Percentiles rank a stretch among this genome's conserved stretches.
phyloP scores from a whole-genome alignment of 768 basidiomycete species.

The Boletellus ananas region DNA sequence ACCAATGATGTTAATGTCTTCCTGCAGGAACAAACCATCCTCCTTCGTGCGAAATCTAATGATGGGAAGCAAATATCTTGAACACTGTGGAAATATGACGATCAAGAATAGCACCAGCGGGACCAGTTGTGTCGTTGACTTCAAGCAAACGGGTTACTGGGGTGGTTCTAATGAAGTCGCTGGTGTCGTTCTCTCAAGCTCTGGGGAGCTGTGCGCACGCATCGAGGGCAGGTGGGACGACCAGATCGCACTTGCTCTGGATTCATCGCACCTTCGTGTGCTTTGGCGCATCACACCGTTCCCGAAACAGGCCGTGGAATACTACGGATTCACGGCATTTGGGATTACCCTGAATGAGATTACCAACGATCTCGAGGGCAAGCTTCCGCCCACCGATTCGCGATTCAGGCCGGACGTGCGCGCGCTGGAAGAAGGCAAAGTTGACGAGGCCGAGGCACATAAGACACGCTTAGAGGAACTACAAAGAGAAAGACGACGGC shows the following conservation, averaged over 20 bases:
- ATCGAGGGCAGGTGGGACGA: conserved; percentile 94
- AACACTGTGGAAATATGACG: conserved; percentile 77
- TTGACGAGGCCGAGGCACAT: conserved; percentile 66
- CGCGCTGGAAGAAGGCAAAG: conserved; percentile 73
- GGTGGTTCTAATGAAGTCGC: conserved; percentile 70
- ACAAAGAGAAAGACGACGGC: conserved; percentile 68
- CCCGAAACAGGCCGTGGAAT: conserved; percentile 63
- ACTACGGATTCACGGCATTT: conserved; percentile 81
- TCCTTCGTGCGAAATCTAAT: conserved; percentile 87
- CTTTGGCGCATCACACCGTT: conserved; percentile 78
- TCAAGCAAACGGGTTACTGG: conserved; percentile 85
- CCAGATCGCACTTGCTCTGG: conserved; percentile 64
- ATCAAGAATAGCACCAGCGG: conserved; percentile 60
- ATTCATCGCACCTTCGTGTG: conserved; percentile 63
- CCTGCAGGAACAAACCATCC: conserved; percentile 73
- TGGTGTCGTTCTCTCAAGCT: conserved; percentile 52
- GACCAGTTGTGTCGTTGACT: conserved; percentile 68
- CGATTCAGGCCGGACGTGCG: conserved; percentile 77
- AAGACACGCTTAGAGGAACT: conserved; percentile 71
- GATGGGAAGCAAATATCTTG: conserved; percentile 88
- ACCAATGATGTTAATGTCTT: neutral
- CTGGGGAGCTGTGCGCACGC: conserved; percentile 52
- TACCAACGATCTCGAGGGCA: conserved; percentile 56
- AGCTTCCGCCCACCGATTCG: conserved; percentile 78
- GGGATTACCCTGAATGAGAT: conserved; percentile 81